Base-by-base conservation (phyloP, 2,329 filamentous ascomycete genomes). In the Xylariaceae sp. region DNA sequence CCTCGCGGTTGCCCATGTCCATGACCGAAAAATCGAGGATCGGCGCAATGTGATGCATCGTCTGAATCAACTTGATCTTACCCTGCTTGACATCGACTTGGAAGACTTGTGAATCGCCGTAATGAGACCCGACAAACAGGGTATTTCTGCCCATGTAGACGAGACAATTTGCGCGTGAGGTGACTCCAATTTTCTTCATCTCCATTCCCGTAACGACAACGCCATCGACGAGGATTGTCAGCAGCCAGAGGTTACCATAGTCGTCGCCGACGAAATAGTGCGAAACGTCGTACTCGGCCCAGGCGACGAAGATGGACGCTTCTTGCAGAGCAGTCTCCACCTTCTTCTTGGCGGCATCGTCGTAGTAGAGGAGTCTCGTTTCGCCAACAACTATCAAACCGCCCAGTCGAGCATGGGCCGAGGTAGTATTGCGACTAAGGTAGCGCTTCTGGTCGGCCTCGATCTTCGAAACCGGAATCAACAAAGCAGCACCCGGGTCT, bases 11-110 rank as follows among this genome's bases (percentile, higher is more conserved):
- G 0, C 92, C 93, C 81, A 97, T 89, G 69, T 97, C 94, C 91
- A 97, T 96, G 13, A 99, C 85, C 0, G 89, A 88, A 67, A 99
- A 97, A 71, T 99, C 94, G 45, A 97, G 76, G 48, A 99, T 89
- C 0, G 94, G 94, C 0, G 89, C 92, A 67, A 97, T 90, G 70
- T 96, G 99, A 2, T 84, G 78, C 58, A 95, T 80, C 0, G 85
- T 88, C 70, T 96, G 91, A 8, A 94, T 73, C 3, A 92, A 74
- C 52, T 87, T 79, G 60, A 92, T 78, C 0, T 80, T 70, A 23
- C 71, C 66, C 34, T 66, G 60, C 0, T 61, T 56, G 0, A 72
- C 65, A 1, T 73, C 67, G 4, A 75, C 63, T 17, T 77, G 81
- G 37, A 87, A 82, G 7, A 97, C 80, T 71, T 97, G 92, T 1